Conservation (phyloP, 75 land plant species). For the Cryptomeria japonica region DNA sequence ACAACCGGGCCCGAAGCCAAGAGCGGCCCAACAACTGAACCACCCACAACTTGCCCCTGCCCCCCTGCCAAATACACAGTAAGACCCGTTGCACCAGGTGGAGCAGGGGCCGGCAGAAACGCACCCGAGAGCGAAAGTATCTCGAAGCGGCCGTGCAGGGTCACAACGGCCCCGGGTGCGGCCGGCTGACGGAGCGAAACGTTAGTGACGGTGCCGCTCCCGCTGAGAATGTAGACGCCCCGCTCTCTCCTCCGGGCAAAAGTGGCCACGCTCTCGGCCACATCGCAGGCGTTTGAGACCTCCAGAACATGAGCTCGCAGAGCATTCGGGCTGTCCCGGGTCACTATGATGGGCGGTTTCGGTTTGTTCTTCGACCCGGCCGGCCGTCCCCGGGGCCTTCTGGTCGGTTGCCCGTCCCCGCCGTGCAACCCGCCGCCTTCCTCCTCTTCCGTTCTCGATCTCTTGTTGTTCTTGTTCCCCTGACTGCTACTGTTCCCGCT, state of each 20-base stretch:
- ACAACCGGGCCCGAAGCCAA: conserved; percentile 44
- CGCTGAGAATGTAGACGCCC: conserved; percentile 46
- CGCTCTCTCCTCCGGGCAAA: conserved; percentile 45
- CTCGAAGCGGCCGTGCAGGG: conserved; percentile 51
- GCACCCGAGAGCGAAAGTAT: conserved; percentile 49
- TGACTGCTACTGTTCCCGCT: neutral
- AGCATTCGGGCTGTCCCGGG: conserved; percentile 46
- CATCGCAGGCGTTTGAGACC: conserved; percentile 45
- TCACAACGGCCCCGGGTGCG: conserved; percentile 42
- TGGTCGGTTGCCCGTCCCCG: conserved; percentile 1
- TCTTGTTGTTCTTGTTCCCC: conserved; percentile 1
- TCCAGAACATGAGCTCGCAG: conserved; percentile 52
- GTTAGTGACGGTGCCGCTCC: conserved; percentile 48
- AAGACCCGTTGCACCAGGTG: conserved; percentile 32
- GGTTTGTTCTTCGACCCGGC: conserved; percentile 11
- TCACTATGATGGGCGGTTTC: conserved; percentile 12
- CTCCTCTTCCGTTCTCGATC: neutral
- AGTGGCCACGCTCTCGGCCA: conserved; percentile 35
- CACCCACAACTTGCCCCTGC: conserved; percentile 49
- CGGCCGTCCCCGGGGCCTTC: conserved; percentile 35
- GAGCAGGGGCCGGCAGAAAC: conserved; percentile 41
- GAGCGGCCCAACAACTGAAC: conserved; percentile 38
- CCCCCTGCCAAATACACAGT: conserved; percentile 41
- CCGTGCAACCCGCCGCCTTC: neutral
- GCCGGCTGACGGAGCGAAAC: conserved; percentile 53